Evolutionary conservation across 768 basidiomycete genomes (phyloP).

Genomic region (Mycena chlorophos): DNA sequence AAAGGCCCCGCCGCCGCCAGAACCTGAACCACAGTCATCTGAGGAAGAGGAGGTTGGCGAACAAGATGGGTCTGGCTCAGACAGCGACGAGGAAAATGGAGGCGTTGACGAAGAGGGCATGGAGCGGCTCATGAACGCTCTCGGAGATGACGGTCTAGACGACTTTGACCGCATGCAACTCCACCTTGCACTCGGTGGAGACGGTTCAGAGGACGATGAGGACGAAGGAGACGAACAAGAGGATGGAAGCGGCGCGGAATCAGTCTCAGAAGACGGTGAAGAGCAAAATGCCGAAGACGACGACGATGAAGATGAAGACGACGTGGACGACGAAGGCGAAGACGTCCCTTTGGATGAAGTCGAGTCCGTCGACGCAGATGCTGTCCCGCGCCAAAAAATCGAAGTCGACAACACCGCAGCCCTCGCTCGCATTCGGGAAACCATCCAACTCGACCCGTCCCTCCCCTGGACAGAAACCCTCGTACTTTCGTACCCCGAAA

Average conservation of each 20-base stretch:
- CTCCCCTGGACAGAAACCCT: constrained; percentile 87
- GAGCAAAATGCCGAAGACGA: constrained; percentile 29
- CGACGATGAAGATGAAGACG: too few relatives aligned
- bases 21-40: constrained; percentile 11
- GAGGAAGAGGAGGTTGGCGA: constrained; percentile 22
- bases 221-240: too few relatives aligned
- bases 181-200: constrained; percentile 36
- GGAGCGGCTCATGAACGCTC: constrained; percentile 52
- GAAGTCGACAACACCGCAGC: constrained; percentile 83
- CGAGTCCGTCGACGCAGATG: constrained; percentile 77
- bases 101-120: constrained; percentile 60
- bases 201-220: constrained; percentile 28
- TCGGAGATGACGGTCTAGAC: constrained; percentile 67
- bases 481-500: constrained; percentile 66
- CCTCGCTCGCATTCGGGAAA: constrained; percentile 76
- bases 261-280: constrained; percentile 23
- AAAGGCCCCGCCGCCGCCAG: constrained; percentile 8
- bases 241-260: constrained; percentile 29
- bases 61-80: constrained; percentile 7
- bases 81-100: constrained; percentile 37
- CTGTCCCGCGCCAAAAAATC: constrained; percentile 77
- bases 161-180: constrained; percentile 64
- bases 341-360: constrained; percentile 68
- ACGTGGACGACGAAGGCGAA: constrained; percentile 43
- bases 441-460: constrained; percentile 70